A percentile compares a stretch with the other conserved stretches of the same genome.
These are phyloP conservation scores for Casaregolazyma suthepensis DNA, from an alignment of 1,139 yeast species.

Conservation along the genomic window DNA sequence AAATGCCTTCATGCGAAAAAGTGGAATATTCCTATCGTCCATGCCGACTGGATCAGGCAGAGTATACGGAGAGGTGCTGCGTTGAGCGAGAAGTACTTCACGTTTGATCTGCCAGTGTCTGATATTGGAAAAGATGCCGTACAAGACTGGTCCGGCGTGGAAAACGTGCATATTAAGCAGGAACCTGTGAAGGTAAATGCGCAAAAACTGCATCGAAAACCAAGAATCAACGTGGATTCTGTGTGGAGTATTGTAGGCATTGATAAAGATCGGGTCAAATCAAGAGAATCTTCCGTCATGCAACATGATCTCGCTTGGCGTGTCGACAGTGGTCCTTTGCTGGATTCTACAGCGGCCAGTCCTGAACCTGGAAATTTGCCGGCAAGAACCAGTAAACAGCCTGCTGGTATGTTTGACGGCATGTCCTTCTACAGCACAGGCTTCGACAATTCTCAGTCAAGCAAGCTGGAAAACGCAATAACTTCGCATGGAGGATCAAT, in stretches of 20 bases:
- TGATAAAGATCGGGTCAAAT: constrained; percentile 7
- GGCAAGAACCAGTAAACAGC: not conserved
- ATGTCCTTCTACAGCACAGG: constrained; percentile 22
- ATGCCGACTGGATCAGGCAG: constrained; percentile 70
- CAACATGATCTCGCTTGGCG: constrained; percentile 3
- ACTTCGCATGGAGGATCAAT: constrained; percentile 31
- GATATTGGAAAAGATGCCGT: constrained; percentile 44
- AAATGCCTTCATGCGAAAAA: constrained; percentile 57
- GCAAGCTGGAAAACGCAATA: constrained; percentile 32
- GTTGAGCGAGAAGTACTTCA: constrained; percentile 45
- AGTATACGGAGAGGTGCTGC: constrained; percentile 56
- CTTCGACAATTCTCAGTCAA: constrained; percentile 20
- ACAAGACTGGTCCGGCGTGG: constrained; percentile 29
- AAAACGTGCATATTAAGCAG: not conserved
- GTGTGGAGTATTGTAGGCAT: constrained; percentile 24
- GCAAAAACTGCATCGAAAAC: not conserved
- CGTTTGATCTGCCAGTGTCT: constrained; percentile 31
- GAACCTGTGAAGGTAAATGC: not conserved
- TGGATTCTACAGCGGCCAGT: not conserved
- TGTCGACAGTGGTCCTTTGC: not conserved
- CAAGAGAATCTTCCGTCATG: not conserved
- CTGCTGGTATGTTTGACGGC: constrained; percentile 21
- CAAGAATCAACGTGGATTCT: constrained; percentile 12
- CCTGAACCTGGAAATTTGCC: constrained; percentile 1
- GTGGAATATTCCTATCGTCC: constrained; percentile 66